Conservation (phyloP, 345 rosid genomes). For the Raphanus sativus region DNA sequence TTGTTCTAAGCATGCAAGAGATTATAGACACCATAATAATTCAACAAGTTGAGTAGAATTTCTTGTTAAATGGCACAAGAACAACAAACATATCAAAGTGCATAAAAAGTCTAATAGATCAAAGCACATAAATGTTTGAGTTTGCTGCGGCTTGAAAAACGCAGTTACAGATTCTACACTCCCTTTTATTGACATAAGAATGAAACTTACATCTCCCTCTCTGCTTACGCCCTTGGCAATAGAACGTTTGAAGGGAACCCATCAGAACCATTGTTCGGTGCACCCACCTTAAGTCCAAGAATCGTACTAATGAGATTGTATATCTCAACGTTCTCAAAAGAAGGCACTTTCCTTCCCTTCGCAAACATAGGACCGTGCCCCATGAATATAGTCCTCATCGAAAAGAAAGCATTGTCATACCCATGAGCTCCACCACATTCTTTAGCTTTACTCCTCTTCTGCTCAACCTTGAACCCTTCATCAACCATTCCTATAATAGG, state of each 20-base stretch:
- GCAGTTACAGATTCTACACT: too few relatives aligned
- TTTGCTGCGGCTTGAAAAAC: too few relatives aligned
- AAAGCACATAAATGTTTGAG: too few relatives aligned
- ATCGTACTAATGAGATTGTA: conserved; percentile 82
- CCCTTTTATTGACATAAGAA: not conserved
- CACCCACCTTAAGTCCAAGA: conserved; percentile 66
- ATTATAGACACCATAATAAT: too few relatives aligned
- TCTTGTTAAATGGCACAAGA: too few relatives aligned
- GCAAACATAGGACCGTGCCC: conserved; percentile 89
- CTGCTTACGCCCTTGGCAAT: conserved; percentile 43
- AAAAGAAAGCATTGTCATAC: conserved; percentile 83
- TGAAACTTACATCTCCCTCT: not conserved
- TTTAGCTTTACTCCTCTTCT: conserved; percentile 46
- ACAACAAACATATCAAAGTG: too few relatives aligned
- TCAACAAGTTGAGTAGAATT: too few relatives aligned
- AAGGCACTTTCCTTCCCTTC: conserved; percentile 75
- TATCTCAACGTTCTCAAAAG: conserved; percentile 91
- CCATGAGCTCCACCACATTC: conserved; percentile 97
- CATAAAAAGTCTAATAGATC: too few relatives aligned
- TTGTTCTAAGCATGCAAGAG: too few relatives aligned
- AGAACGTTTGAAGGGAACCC: conserved; percentile 51
- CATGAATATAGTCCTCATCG: conserved; percentile 89
- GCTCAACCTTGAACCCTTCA: conserved; percentile 83
- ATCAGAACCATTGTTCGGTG: conserved; percentile 76
- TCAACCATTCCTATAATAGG: conserved; percentile 74